Conservation (phyloP, 768 basidiomycete genomes). For the Clitopilus hobsonii region DNA sequence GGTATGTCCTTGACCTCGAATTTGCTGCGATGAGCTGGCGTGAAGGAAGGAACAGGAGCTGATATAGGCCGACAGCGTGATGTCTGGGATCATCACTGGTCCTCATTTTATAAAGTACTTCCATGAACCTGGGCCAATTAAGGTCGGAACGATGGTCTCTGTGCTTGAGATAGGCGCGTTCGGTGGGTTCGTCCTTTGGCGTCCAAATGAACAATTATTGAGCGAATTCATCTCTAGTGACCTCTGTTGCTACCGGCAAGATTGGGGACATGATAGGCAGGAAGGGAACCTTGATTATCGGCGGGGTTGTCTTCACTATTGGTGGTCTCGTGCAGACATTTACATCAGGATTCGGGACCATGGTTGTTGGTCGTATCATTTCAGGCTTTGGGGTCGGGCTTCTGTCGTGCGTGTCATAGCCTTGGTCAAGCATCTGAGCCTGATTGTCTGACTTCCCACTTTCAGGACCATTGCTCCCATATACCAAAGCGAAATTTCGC, state of each 20-base stretch:
- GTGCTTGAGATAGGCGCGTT: slow-evolving; percentile 86
- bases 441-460: not conserved
- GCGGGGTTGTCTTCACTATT: slow-evolving; percentile 79
- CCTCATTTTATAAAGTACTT: slow-evolving; percentile 78
- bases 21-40: not conserved
- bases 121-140: slow-evolving; percentile 58
- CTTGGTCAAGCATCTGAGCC: not conserved
- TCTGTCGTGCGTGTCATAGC: slow-evolving; percentile 58
- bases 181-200: slow-evolving; percentile 33
- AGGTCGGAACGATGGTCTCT: slow-evolving; percentile 86
- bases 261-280: slow-evolving; percentile 86
- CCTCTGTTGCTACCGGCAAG: slow-evolving; percentile 87
- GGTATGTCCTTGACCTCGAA: slow-evolving; percentile 32
- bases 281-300: slow-evolving; percentile 76
- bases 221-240: slow-evolving; percentile 44
- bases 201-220: not conserved
- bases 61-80: slow-evolving; percentile 42
- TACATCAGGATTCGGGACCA: slow-evolving; percentile 69
- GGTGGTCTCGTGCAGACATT: slow-evolving; percentile 87
- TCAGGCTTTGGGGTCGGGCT: slow-evolving; percentile 90
- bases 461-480: slow-evolving; percentile 80
- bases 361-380: slow-evolving; percentile 80
- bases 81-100: slow-evolving; percentile 83
- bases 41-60: not conserved
- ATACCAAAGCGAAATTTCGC: slow-evolving; percentile 82